Percentiles rank a stretch among this genome's conserved stretches.
These are phyloP conservation scores for Aureobasidium lini DNA, from an alignment of 2,329 filamentous ascomycete genomes.

Conservation along the genomic window DNA sequence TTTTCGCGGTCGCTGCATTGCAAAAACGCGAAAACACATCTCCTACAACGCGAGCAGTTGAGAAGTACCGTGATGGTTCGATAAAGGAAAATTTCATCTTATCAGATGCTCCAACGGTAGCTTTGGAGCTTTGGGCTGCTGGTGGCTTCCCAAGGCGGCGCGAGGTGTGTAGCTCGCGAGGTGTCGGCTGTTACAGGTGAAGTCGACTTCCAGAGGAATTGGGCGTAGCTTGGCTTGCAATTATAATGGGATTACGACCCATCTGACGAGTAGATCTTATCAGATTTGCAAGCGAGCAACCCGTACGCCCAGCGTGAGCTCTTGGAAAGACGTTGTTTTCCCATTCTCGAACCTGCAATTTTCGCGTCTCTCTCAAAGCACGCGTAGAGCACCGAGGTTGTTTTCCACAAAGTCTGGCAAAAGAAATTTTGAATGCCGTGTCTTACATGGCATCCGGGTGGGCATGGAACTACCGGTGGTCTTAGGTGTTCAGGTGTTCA, in stretches of 20 bases:
- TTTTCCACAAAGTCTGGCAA: background rate
- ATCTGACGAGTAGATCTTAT: background rate
- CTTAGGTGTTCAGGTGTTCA: background rate
- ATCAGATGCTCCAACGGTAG: slow-evolving; percentile 4
- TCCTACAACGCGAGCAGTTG: background rate
- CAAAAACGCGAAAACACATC: background rate
- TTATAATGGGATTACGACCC: background rate
- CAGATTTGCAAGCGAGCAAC: slow-evolving; percentile 8
- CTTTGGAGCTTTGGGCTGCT: background rate
- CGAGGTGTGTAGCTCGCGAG: background rate
- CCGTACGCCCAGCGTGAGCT: background rate
- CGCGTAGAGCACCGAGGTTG: background rate
- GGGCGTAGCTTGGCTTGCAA: slow-evolving; percentile 2
- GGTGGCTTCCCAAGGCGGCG: background rate
- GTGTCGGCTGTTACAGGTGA: background rate
- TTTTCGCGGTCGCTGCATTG: background rate
- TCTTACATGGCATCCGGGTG: too few species aligned
- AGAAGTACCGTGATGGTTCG: slow-evolving; percentile 4
- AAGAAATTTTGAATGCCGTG: background rate
- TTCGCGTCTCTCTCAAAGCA: background rate
- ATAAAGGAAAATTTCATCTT: slow-evolving; percentile 8
- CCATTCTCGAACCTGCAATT: background rate
- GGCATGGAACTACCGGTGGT: too few species aligned
- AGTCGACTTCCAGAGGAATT: background rate
- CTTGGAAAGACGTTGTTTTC: background rate